Percentiles rank a stretch among this genome's conserved stretches.
phyloP scores from a whole-genome alignment of 768 basidiomycete genomes.

The Termitomyces sp. region DNA sequence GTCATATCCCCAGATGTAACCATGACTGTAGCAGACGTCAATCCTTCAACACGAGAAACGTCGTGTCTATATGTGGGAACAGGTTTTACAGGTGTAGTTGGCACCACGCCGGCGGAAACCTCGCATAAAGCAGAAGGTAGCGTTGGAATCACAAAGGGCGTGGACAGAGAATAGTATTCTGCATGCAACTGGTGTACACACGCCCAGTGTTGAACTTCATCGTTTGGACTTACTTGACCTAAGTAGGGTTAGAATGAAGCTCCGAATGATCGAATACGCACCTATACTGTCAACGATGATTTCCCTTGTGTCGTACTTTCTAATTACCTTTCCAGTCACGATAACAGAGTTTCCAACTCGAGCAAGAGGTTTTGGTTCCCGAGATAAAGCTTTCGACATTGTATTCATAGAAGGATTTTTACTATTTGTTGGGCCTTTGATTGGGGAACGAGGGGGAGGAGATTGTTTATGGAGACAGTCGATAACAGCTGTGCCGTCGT shows the following conservation, averaged over 20 bases:
- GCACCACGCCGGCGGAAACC: not conserved
- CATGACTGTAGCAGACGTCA: not conserved
- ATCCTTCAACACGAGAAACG: not conserved
- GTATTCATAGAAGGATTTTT: slow-evolving; percentile 4
- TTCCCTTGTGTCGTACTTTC: slow-evolving; percentile 35
- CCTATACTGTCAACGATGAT: slow-evolving; percentile 47
- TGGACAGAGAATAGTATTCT: slow-evolving; percentile 39
- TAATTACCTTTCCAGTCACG: slow-evolving; percentile 40
- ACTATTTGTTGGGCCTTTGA: slow-evolving; percentile 12
- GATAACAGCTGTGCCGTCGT: slow-evolving; percentile 71
- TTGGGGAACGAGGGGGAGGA: slow-evolving; percentile 17
- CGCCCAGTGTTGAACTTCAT: slow-evolving; percentile 55
- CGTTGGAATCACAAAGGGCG: slow-evolving; percentile 46
- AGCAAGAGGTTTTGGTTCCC: slow-evolving; percentile 26
- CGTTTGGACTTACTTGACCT: slow-evolving; percentile 45
- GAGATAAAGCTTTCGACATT: slow-evolving; percentile 15
- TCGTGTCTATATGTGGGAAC: not conserved
- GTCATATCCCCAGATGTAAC: not conserved
- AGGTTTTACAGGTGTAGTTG: slow-evolving; percentile 10
- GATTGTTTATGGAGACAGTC: slow-evolving; percentile 51
- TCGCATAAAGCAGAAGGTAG: slow-evolving; percentile 8
- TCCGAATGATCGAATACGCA: slow-evolving; percentile 20
- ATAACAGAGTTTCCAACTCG: slow-evolving; percentile 41
- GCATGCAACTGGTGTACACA: slow-evolving; percentile 47
- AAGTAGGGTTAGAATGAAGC: not conserved